Conservation (phyloP, 176 grass and related monocot genomes). For the Oryza punctata region DNA sequence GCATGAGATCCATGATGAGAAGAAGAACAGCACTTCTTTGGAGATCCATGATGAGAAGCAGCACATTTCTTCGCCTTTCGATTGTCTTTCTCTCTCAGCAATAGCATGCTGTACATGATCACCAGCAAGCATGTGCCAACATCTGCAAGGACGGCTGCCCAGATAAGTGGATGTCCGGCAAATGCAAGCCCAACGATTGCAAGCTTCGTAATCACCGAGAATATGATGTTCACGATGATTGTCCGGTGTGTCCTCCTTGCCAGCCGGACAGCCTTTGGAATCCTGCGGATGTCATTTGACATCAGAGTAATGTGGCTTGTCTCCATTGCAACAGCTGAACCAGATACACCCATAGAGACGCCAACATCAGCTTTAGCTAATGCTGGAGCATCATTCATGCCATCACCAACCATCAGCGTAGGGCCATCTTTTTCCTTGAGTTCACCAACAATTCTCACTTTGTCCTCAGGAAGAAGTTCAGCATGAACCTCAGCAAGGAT, state of each 20-base stretch:
- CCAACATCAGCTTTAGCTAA: conserved; percentile 85
- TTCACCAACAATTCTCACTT: conserved; percentile 75
- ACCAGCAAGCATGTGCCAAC: conserved; percentile 95
- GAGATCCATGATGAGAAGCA: conserved; percentile 48
- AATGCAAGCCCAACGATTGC: conserved; percentile 70
- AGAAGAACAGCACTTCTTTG: conserved; percentile 56
- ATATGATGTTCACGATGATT: conserved; percentile 73
- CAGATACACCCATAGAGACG: conserved; percentile 95
- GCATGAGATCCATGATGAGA: conserved; percentile 42
- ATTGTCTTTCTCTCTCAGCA: conserved; percentile 54
- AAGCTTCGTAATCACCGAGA: conserved; percentile 74
- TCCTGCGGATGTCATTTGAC: conserved; percentile 91
- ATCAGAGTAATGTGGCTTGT: conserved; percentile 94
- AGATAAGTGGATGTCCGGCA: conserved; percentile 75
- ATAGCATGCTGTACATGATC: conserved; percentile 93
- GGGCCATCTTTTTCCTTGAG: conserved; percentile 70
- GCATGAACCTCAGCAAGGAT: conserved; percentile 65
- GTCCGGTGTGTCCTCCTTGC: conserved; percentile 73
- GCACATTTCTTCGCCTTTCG: conserved; percentile 56
- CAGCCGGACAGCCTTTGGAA: conserved; percentile 68
- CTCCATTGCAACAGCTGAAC: conserved; percentile 91
- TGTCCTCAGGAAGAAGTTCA: conserved; percentile 89
- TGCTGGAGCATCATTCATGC: conserved; percentile 96
- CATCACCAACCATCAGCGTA: conserved; percentile 88
- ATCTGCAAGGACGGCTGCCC: conserved; percentile 97